Conservation (phyloP, 2,329 filamentous ascomycete species). For the Cyclaneusma minus region DNA sequence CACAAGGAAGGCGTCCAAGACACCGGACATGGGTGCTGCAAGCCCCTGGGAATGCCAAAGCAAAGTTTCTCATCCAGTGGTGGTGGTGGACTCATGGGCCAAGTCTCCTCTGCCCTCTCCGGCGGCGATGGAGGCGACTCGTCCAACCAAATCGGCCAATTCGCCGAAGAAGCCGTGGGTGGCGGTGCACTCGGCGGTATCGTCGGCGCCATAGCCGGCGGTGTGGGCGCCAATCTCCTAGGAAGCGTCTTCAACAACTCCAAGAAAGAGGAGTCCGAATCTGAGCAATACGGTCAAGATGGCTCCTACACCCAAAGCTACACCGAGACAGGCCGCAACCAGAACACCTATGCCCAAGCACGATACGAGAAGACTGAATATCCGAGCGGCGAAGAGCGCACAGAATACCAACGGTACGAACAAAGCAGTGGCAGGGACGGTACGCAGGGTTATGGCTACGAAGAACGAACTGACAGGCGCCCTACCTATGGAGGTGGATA, state of each 20-base stretch:
- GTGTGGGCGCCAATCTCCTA: conserved; percentile 50
- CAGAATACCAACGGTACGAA: conserved; percentile 47
- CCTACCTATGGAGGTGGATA: conserved; percentile 37
- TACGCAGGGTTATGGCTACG: conserved; percentile 36
- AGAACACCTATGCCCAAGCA: conserved; percentile 14
- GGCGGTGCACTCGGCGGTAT: conserved; percentile 55
- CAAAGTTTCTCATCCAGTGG: conserved; percentile 40
- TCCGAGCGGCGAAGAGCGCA: conserved; percentile 36
- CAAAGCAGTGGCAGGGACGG: conserved; percentile 23
- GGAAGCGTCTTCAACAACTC: conserved; percentile 40
- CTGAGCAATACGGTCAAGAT: conserved; percentile 37
- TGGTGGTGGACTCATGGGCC: conserved; percentile 39
- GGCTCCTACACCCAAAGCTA: conserved; percentile 45
- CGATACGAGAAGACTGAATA: conserved; percentile 36
- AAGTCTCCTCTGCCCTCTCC: conserved; percentile 35
- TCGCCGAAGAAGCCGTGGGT: conserved; percentile 42
- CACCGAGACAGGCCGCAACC: conserved; percentile 42
- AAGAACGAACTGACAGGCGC: conserved; percentile 39
- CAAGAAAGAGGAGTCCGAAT: conserved; percentile 36
- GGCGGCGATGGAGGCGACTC: conserved; percentile 15
- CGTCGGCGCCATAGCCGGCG: conserved; percentile 52
- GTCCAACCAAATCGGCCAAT: conserved; percentile 26
- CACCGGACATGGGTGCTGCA: conserved; percentile 66
- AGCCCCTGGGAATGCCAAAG: conserved; percentile 64
- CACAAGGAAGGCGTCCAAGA: conserved; percentile 78